These are phyloP conservation scores for Rossbeevera mucosa DNA, from an alignment of 768 basidiomycete genomes.

Conservation along the genomic window DNA sequence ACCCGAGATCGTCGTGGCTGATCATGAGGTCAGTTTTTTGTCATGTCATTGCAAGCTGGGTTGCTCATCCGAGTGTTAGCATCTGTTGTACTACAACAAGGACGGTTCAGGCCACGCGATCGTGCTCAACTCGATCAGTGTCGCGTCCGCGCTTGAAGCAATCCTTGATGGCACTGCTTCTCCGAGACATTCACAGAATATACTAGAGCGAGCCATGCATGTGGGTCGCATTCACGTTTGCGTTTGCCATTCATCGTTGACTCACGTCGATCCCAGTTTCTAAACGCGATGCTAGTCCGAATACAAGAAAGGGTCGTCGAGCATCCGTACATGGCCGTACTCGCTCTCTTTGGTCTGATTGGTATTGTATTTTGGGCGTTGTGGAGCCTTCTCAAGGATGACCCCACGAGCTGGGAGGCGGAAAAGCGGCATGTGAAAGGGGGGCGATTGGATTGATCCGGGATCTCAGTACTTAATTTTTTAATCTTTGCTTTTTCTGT, in stretches of 20 bases:
- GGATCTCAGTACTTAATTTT: not conserved
- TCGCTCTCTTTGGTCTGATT: slow-evolving; percentile 8
- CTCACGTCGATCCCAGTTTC: slow-evolving; percentile 8
- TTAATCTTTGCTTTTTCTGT: not conserved
- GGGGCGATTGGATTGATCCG: slow-evolving; percentile 22
- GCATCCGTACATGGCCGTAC: slow-evolving; percentile 19
- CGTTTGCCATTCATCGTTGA: not conserved
- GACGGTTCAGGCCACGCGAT: slow-evolving; percentile 56
- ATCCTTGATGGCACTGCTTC: slow-evolving; percentile 46
- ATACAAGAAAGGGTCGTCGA: slow-evolving; percentile 8
- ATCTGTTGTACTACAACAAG: slow-evolving; percentile 69
- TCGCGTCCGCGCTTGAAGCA: slow-evolving; percentile 70
- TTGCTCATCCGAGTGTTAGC: slow-evolving; percentile 26
- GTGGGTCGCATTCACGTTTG: slow-evolving; percentile 34
- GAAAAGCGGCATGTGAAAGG: slow-evolving; percentile 20
- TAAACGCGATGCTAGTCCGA: slow-evolving; percentile 12
- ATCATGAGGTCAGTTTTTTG: slow-evolving; percentile 47
- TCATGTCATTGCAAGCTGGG: not conserved
- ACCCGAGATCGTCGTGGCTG: slow-evolving; percentile 61
- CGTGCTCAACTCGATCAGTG: slow-evolving; percentile 47
- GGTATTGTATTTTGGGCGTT: slow-evolving; percentile 11
- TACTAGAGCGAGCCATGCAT: slow-evolving; percentile 60
- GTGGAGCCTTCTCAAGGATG: slow-evolving; percentile 14
- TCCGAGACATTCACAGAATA: slow-evolving; percentile 65
- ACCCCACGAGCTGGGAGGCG: slow-evolving; percentile 6